Evolutionary conservation across 108 stramenopile genomes (phyloP).

Genomic region (Fragilaria crotonensis): DNA sequence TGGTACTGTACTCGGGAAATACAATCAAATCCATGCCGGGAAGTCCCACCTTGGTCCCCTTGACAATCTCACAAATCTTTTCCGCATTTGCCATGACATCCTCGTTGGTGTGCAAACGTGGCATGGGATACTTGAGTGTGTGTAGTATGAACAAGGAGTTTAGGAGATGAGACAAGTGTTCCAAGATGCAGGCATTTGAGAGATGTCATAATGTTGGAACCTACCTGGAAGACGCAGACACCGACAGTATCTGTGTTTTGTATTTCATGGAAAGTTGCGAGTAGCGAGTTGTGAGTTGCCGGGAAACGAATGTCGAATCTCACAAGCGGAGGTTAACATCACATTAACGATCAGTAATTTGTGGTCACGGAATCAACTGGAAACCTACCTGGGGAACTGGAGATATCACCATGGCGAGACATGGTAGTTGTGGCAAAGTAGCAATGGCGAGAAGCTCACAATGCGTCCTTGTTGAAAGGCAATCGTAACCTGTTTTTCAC

Average conservation of each 20-base stretch:
- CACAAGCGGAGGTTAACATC: not conserved
- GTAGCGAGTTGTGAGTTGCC: constrained; percentile 27
- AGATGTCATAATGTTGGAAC: not conserved
- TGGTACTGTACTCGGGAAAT: constrained; percentile 75
- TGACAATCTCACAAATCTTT: constrained; percentile 74
- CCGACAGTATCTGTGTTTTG: constrained; percentile 53
- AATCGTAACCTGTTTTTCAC: too few species aligned
- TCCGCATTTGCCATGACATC: constrained; percentile 62
- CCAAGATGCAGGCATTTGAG: not conserved
- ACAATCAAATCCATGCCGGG: constrained; percentile 81
- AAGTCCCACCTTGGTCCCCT: constrained; percentile 60
- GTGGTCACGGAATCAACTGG: constrained; percentile 24
- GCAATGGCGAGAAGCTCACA: too few species aligned
- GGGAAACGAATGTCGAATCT: not conserved
- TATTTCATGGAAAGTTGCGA: not conserved
- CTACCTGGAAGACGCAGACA: constrained; percentile 63
- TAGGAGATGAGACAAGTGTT: not conserved
- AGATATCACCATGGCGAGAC: constrained; percentile 76
- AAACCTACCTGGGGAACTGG: constrained; percentile 39
- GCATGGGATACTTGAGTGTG: constrained; percentile 62
- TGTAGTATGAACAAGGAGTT: not conserved
- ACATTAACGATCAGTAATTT: not conserved
- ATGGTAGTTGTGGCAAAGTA: too few species aligned
- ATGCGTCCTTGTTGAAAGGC: too few species aligned
- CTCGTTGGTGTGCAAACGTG: constrained; percentile 62